phyloP scores from a whole-genome alignment of 495 filamentous ascomycete genomes.

The Podospora bellae-mahoneyi region DNA sequence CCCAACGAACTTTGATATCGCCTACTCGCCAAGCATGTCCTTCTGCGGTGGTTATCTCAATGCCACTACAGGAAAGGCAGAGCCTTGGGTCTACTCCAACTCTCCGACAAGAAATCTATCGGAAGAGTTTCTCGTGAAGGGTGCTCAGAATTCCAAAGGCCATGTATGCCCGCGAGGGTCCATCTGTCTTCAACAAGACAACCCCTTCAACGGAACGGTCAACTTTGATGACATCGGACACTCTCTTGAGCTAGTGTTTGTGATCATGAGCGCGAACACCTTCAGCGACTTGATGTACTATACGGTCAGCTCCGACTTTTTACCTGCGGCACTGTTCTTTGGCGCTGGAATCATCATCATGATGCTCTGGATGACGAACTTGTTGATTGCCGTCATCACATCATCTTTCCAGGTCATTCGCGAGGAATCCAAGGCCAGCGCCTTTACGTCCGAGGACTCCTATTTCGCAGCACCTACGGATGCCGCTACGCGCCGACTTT shows the following conservation, averaged over 20 bases:
- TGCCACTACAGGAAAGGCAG: conserved; percentile 49
- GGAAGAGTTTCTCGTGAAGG: conserved; percentile 23
- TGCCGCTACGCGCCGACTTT: conserved; percentile 49
- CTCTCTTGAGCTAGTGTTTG: conserved; percentile 93
- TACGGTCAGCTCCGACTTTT: conserved; percentile 85
- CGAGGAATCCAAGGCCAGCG: conserved; percentile 90
- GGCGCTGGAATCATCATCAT: conserved; percentile 84
- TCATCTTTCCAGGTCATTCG: conserved; percentile 98
- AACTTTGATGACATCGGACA: conserved; percentile 94
- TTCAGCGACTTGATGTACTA: conserved; percentile 93
- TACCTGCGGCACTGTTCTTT: conserved; percentile 80
- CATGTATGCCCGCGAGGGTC: conserved; percentile 84
- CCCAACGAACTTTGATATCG: conserved; percentile 39
- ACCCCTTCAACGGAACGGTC: conserved; percentile 81
- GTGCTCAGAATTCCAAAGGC: conserved; percentile 65
- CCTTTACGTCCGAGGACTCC: conserved; percentile 72
- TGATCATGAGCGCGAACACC: conserved; percentile 97
- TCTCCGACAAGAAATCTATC: conserved; percentile 22
- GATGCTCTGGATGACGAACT: conserved; percentile 93
- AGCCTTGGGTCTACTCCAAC: conserved; percentile 61
- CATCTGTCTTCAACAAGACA: conserved; percentile 70
- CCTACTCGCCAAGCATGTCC: conserved; percentile 57
- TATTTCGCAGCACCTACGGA: conserved; percentile 37
- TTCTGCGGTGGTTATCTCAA: conserved; percentile 85
- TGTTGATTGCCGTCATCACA: conserved; percentile 97